Base-by-base conservation (phyloP, 192 early-diverging fungal species). In the Piromyces finnis region DNA sequence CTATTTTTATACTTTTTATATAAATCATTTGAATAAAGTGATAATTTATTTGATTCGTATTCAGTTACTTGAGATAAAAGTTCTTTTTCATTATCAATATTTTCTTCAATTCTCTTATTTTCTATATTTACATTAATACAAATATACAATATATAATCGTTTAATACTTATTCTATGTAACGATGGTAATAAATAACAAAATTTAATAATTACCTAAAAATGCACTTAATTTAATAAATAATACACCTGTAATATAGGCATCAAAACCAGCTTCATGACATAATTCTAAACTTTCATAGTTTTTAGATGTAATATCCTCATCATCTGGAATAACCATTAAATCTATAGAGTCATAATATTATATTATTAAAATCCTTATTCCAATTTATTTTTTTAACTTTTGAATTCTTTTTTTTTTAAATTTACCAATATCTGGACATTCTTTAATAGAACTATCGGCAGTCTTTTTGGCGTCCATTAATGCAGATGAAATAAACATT, bases 241-340 rank as follows among this genome's bases (percentile, higher is more conserved):
- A 86, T 27, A 90, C 87, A 13, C 96, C 96, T 7, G 96, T 98
- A 79, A 92, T 90, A 83, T 93, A 96, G 0, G 95, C 94, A 84
- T 98, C 96, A 82, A 91, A 98, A 5, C 93, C 96, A 17, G 96
- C 96, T 82, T 98, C 96, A 82, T 98, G 96, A 83, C 90, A 90
- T 28, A 79, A 79, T 30, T 86, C 79, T 17, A 29, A 80, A 22
- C 77, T 81, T 18, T 37, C 79, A 13, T 80, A 77, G 79, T 88
- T 86, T 36, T 79, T 68, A 0, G 51, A 68, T 27, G 51, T 68
- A n/a, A 68, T n/a, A n/a, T 68, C 81, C 2, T 78, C 79, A 36
- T 87, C 87, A 36, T 86, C 88, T 27, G 82, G 78, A 77, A 85
- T 81, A 32, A 81, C 28, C 28, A 79, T 86, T 87, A 78, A 82